phyloP scores from a whole-genome alignment of 73 alveolate species.

The Symbiodinium natans region DNA sequence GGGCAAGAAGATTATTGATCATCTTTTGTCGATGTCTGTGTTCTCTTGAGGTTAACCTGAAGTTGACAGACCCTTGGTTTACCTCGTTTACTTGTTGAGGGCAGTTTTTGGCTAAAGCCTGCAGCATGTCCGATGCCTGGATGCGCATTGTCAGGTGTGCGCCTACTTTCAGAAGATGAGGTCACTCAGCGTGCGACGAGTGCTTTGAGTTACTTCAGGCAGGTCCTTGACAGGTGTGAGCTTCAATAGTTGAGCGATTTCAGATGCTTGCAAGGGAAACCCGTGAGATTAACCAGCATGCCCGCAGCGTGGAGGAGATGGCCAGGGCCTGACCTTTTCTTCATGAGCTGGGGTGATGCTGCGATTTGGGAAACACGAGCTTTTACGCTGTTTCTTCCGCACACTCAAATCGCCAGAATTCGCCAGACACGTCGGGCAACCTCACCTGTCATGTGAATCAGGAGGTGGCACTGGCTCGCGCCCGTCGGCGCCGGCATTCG shows the following conservation, averaged over 20 bases:
- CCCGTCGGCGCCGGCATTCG: slow-evolving; percentile 63
- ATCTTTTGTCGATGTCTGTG: too few relatives aligned
- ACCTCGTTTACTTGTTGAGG: too few relatives aligned
- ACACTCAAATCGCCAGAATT: too few relatives aligned
- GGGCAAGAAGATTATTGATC: too few relatives aligned
- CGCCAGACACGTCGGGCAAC: too few relatives aligned
- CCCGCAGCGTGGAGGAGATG: slow-evolving; percentile 88
- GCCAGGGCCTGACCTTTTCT: not conserved
- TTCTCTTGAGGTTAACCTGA: too few relatives aligned
- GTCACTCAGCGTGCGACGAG: slow-evolving; percentile 25
- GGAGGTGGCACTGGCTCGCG: slow-evolving; percentile 68
- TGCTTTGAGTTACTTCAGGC: slow-evolving; percentile 74
- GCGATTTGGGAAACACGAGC: too few relatives aligned
- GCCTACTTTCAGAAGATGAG: slow-evolving; percentile 86
- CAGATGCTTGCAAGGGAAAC: slow-evolving; percentile 34
- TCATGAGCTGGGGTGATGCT: not conserved
- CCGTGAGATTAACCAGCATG: slow-evolving; percentile 84
- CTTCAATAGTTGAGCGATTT: not conserved
- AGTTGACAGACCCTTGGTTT: too few relatives aligned
- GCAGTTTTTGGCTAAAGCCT: too few relatives aligned
- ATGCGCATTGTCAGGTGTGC: slow-evolving; percentile 15
- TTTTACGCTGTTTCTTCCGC: too few relatives aligned
- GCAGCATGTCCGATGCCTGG: not conserved
- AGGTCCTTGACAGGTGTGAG: not conserved
- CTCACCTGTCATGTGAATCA: not conserved